Base-by-base conservation (phyloP, 2,329 filamentous ascomycete genomes). In the Exutisphaerella laricina region DNA sequence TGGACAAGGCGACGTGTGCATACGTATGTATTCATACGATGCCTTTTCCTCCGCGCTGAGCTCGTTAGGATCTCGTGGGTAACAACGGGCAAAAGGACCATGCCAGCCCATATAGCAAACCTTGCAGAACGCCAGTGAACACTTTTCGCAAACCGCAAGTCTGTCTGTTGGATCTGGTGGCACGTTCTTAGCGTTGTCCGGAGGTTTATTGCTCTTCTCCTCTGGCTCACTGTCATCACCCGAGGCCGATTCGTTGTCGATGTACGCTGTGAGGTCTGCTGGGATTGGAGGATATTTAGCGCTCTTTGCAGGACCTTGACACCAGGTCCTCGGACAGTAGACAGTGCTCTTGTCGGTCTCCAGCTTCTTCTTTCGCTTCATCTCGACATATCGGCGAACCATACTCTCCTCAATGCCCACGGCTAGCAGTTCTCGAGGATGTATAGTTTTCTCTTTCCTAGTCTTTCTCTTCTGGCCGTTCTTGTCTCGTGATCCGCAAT, bases 301-400 rank as follows among this genome's bases (percentile, higher is more conserved):
- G 6, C 79, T 80, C 4, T 68, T 78, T 18, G 89, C 89, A 2
- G 89, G 86, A 4, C 88, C 89, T 64, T 92, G 86, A 62, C 92
- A 98, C 87, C 89, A 96, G 43, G 81, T 75, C 6, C 92, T 79
- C 0, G 92, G 92, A 58, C 92, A 98, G 63, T 94, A 97, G 23
- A 96, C 77, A 0, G 89, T 96, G 45, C 82, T 84, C 59, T 89
- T 94, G 66, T 97, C 89, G 0, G 87, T 82, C 64, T 97, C 92
- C 2, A 97, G 78, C 62, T 88, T 85, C 52, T 85, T 86, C 69
- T 97, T 97, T 59, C 94, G 86, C 68, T 92, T 96, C 48, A 97
- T 74, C 26, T 80, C 81, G 4, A 94, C 85, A 62, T 94, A 98
- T 42, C 92, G 83, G 58, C 86, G 82, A 2, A 96, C 88, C 23